These are phyloP conservation scores for Xylaria sp. DNA, from an alignment of 2,329 filamentous ascomycete species.

Conservation along the genomic window DNA sequence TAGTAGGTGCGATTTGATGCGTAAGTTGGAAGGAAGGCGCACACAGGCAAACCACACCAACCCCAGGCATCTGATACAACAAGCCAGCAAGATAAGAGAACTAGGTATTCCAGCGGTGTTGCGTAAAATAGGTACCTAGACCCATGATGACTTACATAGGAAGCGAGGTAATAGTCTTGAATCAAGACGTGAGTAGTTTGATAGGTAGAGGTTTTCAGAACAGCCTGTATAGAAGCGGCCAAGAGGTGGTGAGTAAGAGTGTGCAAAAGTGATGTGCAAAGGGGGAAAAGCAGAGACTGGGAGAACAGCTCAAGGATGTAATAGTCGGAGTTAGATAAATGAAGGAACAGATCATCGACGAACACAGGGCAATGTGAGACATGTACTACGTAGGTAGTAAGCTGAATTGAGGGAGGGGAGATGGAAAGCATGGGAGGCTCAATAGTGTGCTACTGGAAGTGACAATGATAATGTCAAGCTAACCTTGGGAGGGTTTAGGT, in stretches of 20 bases:
- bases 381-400: background rate
- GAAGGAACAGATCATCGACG: conserved; percentile 8
- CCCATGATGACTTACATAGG: background rate
- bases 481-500: too few species aligned
- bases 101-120: too few species aligned
- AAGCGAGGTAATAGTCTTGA: background rate
- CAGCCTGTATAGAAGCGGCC: background rate
- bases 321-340: background rate
- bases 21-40: conserved; percentile 12
- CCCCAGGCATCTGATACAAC: background rate
- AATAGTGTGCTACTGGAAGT: background rate
- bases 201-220: background rate
- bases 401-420: background rate
- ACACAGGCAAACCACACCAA: background rate
- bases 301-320: background rate
- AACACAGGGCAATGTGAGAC: too few species aligned
- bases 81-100: too few species aligned
- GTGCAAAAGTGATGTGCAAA: background rate
- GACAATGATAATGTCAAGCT: conserved; percentile 1
- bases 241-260: background rate
- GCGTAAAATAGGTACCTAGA: background rate
- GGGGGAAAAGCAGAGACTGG: background rate
- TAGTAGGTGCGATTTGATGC: background rate
- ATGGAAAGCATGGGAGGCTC: conserved; percentile 6
- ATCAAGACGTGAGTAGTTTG: background rate